Base-by-base conservation (phyloP, 306 rosid species). In the Cicer yamashitae region DNA sequence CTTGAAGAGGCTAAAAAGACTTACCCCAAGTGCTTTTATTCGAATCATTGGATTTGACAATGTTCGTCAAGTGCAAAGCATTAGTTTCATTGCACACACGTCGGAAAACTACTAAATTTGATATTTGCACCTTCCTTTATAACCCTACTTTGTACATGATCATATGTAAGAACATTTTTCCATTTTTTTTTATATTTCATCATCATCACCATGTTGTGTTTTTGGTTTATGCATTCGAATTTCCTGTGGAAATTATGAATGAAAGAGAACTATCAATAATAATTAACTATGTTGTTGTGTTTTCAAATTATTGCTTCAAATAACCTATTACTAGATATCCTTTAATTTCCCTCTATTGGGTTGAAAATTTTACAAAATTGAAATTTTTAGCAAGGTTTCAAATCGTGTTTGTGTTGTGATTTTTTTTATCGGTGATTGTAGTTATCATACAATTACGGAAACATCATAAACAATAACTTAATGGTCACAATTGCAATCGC, bases 31-130 rank as follows among this genome's bases (percentile, higher is more conserved):
- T 0, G 7, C 84, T 1, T 84, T 75, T 83, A 2, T 91, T 71
- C 69, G 96, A 13, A 84, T 91, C 87, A 90, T 94, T 10, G 97
- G 96, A 34, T 94, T 94, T 34, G 98, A 94, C 91, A 94, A 88
- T 70, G 3, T 2, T 10, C 93, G 94, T 13, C 97, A 94, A 85
- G 88, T 84, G 14, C 96, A 96, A 77, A 87, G 96, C 87, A 81
- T 89, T 82, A 90, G 93, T 81, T 90, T 91, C 97, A 90, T 94
- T 38, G 97, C 89, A 71, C 71, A 67, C 97, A 89, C 71, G 89
- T 93, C 96, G 0, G 3, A 58, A 0, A 0, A 45, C 81, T 37
- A 0, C 70, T 47, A 85, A 73, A 13, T 66, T 10, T 70, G 51
- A 50, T 11, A 20, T 45, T 54, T 54, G 52, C 64, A 30, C 1